Conservation (phyloP, 2,329 filamentous ascomycete genomes). For the Colletotrichum eremochloae region DNA sequence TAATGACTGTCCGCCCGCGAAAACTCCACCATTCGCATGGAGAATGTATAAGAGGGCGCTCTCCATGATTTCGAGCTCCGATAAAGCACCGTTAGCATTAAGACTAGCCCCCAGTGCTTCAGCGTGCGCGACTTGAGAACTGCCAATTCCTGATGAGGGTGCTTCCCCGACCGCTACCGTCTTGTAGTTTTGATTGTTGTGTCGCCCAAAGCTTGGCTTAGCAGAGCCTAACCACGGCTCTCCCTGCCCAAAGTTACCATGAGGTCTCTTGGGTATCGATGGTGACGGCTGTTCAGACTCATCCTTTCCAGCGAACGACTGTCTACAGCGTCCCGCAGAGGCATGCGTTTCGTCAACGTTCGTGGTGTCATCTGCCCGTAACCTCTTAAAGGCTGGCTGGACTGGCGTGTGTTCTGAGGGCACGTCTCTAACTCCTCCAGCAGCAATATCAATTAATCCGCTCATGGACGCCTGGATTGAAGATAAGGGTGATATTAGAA, state of each 20-base stretch:
- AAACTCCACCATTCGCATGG: constrained; percentile 58
- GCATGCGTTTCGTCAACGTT: neutral
- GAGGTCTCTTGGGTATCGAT: neutral
- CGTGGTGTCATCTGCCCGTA: constrained; percentile 10
- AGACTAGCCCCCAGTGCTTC: constrained; percentile 26
- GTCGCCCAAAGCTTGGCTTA: neutral
- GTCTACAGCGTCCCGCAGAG: neutral
- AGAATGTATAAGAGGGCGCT: constrained; percentile 54
- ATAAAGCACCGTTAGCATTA: neutral
- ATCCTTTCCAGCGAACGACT: neutral
- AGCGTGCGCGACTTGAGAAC: neutral
- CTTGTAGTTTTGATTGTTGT: neutral
- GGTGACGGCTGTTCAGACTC: neutral
- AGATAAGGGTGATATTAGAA: constrained; percentile 1
- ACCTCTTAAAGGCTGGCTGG: constrained; percentile 14
- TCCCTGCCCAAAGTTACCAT: neutral
- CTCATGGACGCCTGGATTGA: constrained; percentile 4
- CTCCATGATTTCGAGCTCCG: constrained; percentile 23
- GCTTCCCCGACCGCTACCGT: neutral
- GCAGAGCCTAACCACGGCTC: neutral
- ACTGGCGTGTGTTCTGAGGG: constrained; percentile 24
- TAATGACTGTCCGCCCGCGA: constrained; percentile 64
- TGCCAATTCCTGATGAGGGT: neutral
- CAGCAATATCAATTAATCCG: constrained; percentile 31
- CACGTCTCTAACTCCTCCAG: constrained; percentile 31